Base-by-base conservation (phyloP, 306 rosid species). In the cucumber (Cucumis sativus) region DNA sequence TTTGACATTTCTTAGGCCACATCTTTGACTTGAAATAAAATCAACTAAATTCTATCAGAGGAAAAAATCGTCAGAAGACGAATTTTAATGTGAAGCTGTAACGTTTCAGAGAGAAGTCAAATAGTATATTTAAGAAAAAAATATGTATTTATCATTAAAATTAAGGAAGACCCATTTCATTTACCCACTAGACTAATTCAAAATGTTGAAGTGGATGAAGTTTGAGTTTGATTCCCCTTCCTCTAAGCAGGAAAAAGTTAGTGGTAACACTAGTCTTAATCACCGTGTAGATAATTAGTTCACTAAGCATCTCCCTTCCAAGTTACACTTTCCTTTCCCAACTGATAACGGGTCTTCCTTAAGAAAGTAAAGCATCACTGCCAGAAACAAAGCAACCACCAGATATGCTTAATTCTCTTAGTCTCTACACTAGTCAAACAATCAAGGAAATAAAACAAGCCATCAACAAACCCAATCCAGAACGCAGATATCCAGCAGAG, bases 381-480 rank as follows among this genome's bases (percentile, higher is more conserved):
- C 25, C 75, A 43, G 75, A 69, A 43, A 69, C 75, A 69, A 69
- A 18, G 75, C 56, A 69, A 45, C 75, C 8, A 37, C 55, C 57
- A 69, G 17, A 20, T 12, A 45, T 13, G 57, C 73, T 40, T 25
- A n/a, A 10, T 40, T 45, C 13, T 41, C 30, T 43, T 21, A 21
- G 10, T 67, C 10, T 11, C 47, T 37, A 17, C 47, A 64, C 47
- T 18, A 37, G 6, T 4, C 9, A 17, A 64, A 64, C 71, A 3
- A 17, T 9, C 47, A 16, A 64, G 7, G 4, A 64, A 64, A 4
- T 52, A 69, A 23, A 45, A 28, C 41, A 30, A 62, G 25, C 7
- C 41, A 25, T 71, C 55, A 0, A 49, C 60, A 71, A 49, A 71
- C 14, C 40, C 41, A 70, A 47, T 47, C 76, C 60, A 47, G 43